phyloP scores from a whole-genome alignment of 2,329 filamentous ascomycete genomes.

The Emmonsia crescens region DNA sequence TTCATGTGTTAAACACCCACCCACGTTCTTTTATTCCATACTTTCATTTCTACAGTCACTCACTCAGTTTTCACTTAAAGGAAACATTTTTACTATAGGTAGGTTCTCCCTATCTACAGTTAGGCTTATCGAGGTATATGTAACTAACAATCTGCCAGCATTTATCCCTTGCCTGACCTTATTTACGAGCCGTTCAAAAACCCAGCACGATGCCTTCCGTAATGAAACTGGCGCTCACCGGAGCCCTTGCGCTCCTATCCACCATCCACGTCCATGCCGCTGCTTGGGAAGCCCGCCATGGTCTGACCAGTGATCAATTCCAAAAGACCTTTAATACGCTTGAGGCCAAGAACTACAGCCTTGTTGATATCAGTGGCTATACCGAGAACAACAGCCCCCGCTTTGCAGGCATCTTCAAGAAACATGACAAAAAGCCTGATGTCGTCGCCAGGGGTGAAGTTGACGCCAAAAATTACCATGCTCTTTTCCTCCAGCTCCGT shows the following conservation, averaged over 20 bases:
- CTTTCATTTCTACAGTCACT: background rate
- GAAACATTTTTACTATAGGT: background rate
- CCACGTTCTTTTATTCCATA: background rate
- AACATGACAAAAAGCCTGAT: background rate
- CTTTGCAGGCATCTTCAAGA: conserved; percentile 1
- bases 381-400: background rate
- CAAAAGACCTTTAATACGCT: conserved; percentile 1
- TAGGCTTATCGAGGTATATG: background rate
- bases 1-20: background rate
- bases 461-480: background rate
- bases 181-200: background rate
- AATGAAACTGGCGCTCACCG: conserved; percentile 5
- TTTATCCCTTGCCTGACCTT: background rate
- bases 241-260: conserved; percentile 4
- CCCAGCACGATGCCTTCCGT: background rate
- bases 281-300: conserved; percentile 6
- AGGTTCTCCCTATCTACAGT: background rate
- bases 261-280: conserved; percentile 4
- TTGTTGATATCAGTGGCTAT: conserved; percentile 1
- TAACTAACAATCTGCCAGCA: background rate
- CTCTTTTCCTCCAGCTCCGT: background rate
- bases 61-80: background rate
- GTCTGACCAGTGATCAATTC: conserved; percentile 4
- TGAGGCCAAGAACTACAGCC: background rate
- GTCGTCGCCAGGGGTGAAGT: background rate